phyloP scores from a whole-genome alignment of 2,329 filamentous ascomycete species.

The Sordariomycetes sp. region DNA sequence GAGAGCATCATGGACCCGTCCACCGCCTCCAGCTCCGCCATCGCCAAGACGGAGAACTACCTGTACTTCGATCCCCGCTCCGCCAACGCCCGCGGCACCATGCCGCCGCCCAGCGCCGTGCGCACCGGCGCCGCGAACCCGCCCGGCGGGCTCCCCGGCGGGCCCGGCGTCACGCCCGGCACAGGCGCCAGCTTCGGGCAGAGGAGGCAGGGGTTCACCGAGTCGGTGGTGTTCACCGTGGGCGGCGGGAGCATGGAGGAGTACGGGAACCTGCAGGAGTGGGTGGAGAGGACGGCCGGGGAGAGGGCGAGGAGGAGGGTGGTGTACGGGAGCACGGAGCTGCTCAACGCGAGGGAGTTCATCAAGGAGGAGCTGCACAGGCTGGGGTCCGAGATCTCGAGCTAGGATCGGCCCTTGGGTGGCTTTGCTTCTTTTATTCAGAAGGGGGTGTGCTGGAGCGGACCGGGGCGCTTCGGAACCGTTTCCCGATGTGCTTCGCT shows the following conservation, averaged over 20 bases:
- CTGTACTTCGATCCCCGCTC: constrained; percentile 95
- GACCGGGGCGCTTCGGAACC: no score
- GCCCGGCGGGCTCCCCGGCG: constrained; percentile 40
- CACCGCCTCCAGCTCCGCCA: constrained; percentile 79
- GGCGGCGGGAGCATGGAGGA: constrained; percentile 98
- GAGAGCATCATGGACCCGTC: constrained; percentile 97
- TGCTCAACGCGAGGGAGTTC: constrained; percentile 60
- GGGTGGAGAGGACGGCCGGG: constrained; percentile 69
- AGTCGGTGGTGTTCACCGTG: constrained; percentile 88
- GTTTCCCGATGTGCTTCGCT: no score
- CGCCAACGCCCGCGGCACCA: constrained; percentile 82
- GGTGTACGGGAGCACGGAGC: constrained; percentile 88
- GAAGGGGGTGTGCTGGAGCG: background rate
- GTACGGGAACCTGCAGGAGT: constrained; percentile 94
- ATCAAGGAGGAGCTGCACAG: constrained; percentile 52
- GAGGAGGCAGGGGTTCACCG: constrained; percentile 76
- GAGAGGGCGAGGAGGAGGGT: constrained; percentile 65
- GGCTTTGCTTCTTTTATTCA: background rate
- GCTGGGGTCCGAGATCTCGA: constrained; percentile 43
- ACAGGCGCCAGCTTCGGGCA: constrained; percentile 84
- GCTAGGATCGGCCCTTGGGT: background rate
- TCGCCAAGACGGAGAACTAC: constrained; percentile 93
- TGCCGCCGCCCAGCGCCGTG: constrained; percentile 65
- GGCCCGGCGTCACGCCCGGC: constrained; percentile 30
- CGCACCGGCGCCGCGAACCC: constrained; percentile 30